phyloP scores from a whole-genome alignment of 495 filamentous ascomycete species.

The Rusavskia elegans region DNA sequence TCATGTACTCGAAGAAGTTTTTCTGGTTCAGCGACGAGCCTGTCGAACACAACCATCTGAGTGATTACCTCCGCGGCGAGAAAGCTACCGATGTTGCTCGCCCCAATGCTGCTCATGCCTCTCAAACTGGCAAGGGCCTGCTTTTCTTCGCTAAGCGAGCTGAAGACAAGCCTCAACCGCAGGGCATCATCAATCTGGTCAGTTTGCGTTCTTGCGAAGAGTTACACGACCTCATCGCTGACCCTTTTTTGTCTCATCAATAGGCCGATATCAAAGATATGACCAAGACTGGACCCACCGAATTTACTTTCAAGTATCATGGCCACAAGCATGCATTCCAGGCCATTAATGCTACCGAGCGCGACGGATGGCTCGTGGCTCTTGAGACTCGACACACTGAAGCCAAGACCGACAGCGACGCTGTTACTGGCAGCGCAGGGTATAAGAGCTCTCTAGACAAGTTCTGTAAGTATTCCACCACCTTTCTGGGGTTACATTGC shows the following conservation, averaged over 20 bases:
- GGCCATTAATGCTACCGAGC: constrained; percentile 54
- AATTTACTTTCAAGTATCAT: constrained; percentile 71
- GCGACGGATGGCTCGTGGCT: constrained; percentile 76
- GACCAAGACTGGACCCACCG: constrained; percentile 50
- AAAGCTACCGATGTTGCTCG: constrained; percentile 64
- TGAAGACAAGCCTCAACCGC: constrained; percentile 62
- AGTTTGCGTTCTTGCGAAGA: constrained; percentile 14
- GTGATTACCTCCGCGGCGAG: constrained; percentile 66
- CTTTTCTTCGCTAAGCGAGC: constrained; percentile 82
- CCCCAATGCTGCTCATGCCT: constrained; percentile 72
- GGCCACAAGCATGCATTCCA: constrained; percentile 87
- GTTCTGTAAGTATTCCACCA: constrained; percentile 30
- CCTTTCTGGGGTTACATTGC: background rate
- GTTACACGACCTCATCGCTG: background rate
- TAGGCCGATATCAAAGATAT: constrained; percentile 77
- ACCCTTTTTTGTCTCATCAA: background rate
- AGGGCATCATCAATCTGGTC: constrained; percentile 76
- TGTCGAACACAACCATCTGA: constrained; percentile 56
- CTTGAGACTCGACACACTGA: constrained; percentile 61
- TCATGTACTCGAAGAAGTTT: constrained; percentile 59
- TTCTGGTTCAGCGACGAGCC: constrained; percentile 89
- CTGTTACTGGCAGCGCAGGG: constrained; percentile 50
- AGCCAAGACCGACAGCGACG: constrained; percentile 57
- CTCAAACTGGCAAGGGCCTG: constrained; percentile 88
- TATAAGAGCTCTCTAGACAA: constrained; percentile 67